These are phyloP conservation scores for Alloteropsis angusta DNA, from an alignment of 202 grass and related monocot genomes.

Conservation along the genomic window DNA sequence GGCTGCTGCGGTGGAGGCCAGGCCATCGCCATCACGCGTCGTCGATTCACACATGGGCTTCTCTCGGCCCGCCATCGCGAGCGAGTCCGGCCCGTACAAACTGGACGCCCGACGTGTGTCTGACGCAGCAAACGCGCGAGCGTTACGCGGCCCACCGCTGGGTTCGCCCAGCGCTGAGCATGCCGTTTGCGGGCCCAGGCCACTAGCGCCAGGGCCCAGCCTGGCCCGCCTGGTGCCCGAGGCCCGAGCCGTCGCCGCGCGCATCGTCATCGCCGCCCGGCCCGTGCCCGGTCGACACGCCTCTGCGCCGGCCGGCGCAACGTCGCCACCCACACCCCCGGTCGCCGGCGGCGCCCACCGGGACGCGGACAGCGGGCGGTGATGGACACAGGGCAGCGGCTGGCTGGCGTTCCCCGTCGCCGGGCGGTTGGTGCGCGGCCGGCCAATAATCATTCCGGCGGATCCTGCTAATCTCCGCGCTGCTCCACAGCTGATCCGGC, in stretches of 20 bases:
- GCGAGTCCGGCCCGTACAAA: not conserved
- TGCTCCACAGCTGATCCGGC: not conserved
- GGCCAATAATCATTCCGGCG: conserved; percentile 8
- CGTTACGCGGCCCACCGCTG: not conserved
- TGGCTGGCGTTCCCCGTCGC: not conserved
- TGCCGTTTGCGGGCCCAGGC: not conserved
- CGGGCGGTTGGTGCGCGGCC: not conserved
- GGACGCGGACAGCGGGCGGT: not conserved
- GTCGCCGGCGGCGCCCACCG: conserved; percentile 4
- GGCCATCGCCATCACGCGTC: too few relatives aligned
- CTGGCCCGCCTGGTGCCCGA: too few relatives aligned
- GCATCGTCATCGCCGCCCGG: not conserved
- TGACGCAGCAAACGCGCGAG: not conserved
- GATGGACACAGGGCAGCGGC: not conserved
- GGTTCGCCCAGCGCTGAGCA: not conserved
- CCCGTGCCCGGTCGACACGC: conserved; percentile 8
- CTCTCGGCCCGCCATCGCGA: not conserved
- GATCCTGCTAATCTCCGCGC: not conserved
- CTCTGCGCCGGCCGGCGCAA: conserved; percentile 14
- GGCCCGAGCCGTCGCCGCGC: not conserved
- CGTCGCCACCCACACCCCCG: not conserved
- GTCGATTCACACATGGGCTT: not conserved
- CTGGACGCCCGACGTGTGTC: too few relatives aligned
- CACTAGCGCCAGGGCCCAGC: not conserved
- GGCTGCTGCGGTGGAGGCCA: too few relatives aligned